Percentiles rank a stretch among this genome's conserved stretches.
Evolutionary conservation across 2,329 filamentous ascomycete species (phyloP).

Genomic region (Leptosphaerulina australis): DNA sequence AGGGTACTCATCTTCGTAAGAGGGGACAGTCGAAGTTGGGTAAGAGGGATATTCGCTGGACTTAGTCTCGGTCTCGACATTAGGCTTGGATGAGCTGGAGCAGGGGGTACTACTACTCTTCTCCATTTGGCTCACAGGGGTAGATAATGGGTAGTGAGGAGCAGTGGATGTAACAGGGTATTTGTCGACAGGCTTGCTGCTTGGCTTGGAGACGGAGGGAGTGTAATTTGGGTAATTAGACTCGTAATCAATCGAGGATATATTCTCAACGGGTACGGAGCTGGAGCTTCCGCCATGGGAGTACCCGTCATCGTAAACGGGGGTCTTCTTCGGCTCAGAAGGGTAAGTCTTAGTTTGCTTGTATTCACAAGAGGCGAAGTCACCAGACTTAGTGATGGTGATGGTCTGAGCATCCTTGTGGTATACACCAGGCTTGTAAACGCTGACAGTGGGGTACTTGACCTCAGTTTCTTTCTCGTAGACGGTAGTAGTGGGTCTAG

Average conservation of each 20-base stretch:
- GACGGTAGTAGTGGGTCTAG: slow-evolving; percentile 43
- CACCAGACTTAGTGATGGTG: slow-evolving; percentile 40
- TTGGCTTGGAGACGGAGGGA: slow-evolving; percentile 1
- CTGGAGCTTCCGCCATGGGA: slow-evolving; percentile 1
- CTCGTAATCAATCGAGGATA: slow-evolving; percentile 1
- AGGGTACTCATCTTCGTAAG: background rate
- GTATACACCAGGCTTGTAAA: slow-evolving; percentile 37
- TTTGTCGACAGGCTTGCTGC: background rate
- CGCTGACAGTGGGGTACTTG: slow-evolving; percentile 33
- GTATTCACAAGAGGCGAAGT: slow-evolving; percentile 40
- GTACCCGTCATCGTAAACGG: slow-evolving; percentile 12
- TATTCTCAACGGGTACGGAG: slow-evolving; percentile 1
- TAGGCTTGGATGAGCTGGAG: slow-evolving; percentile 4
- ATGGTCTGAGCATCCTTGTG: slow-evolving; percentile 37
- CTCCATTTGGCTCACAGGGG: background rate
- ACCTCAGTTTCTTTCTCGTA: slow-evolving; percentile 35
- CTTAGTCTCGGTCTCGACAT: slow-evolving; percentile 8
- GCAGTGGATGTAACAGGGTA: slow-evolving; percentile 1
- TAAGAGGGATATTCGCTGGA: slow-evolving; percentile 1
- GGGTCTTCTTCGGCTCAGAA: slow-evolving; percentile 20
- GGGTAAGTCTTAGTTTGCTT: slow-evolving; percentile 31
- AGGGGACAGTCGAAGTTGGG: background rate
- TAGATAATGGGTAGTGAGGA: slow-evolving; percentile 4
- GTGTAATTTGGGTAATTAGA: background rate
- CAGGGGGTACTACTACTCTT: slow-evolving; percentile 4